These are phyloP conservation scores for Xanthoconium purpureum DNA, from an alignment of 768 basidiomycete species.

Conservation along the genomic window DNA sequence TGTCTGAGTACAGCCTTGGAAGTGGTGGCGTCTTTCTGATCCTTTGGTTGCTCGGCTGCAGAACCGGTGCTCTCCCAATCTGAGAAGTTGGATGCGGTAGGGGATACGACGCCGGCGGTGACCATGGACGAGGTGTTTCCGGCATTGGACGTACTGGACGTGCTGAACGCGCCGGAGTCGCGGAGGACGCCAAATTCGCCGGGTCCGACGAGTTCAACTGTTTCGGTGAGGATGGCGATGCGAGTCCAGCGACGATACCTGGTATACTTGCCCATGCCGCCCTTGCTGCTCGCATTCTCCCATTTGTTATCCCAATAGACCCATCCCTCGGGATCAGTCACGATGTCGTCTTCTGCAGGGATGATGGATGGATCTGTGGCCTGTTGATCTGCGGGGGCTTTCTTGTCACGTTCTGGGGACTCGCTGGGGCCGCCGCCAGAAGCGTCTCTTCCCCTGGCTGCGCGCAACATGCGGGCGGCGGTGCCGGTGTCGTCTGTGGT, in stretches of 20 bases:
- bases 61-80: conserved; percentile 31
- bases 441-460: conserved; percentile 46
- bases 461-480: conserved; percentile 48
- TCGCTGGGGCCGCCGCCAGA: conserved; percentile 15
- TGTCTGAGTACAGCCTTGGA: conserved; percentile 25
- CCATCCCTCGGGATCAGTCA: conserved; percentile 89
- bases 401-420: conserved; percentile 23
- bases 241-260: conserved; percentile 85
- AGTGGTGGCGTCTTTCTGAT: conserved; percentile 15
- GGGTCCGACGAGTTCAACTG: conserved; percentile 52
- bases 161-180: conserved; percentile 22
- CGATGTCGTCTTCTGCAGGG: conserved; percentile 46
- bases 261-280: conserved; percentile 91
- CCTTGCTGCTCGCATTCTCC: conserved; percentile 72
- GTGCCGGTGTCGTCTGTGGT: conserved; percentile 43
- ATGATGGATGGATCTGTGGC: conserved; percentile 28
- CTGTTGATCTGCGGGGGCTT: conserved; percentile 22
- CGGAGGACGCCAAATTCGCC: conserved; percentile 32
- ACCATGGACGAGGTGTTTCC: conserved; percentile 24
- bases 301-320: conserved; percentile 95
- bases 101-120: conserved; percentile 23
- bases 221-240: conserved; percentile 74
- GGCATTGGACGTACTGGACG: conserved; percentile 11
- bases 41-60: conserved; percentile 18
- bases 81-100: conserved; percentile 29